Percentiles rank a stretch among this genome's conserved stretches.
These are phyloP conservation scores for Nyctanthes arbortristis DNA, from an alignment of 257 asterid species.

Conservation along the genomic window DNA sequence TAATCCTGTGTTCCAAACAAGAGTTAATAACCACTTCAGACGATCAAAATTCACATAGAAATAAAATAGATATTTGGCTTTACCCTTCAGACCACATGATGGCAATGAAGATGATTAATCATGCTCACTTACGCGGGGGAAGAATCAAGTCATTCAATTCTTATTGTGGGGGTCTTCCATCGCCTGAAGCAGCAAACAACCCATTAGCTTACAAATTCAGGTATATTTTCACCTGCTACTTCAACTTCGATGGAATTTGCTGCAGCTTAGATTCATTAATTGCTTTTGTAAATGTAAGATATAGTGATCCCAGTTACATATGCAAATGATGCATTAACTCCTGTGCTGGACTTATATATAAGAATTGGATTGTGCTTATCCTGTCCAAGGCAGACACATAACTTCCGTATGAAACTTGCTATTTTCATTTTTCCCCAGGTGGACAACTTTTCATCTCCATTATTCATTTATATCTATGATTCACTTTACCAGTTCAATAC, in stretches of 20 bases:
- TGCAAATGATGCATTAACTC: background rate
- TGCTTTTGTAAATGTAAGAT: background rate
- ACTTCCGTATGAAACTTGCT: background rate
- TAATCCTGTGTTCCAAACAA: too few relatives aligned
- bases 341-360: background rate
- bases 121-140: slow-evolving; percentile 80
- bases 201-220: slow-evolving; percentile 95
- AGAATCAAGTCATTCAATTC: slow-evolving; percentile 86
- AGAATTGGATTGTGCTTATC: background rate
- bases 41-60: background rate
- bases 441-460: background rate
- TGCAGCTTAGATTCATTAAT: background rate
- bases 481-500: background rate
- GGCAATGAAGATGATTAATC: slow-evolving; percentile 96
- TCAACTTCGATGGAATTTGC: background rate
- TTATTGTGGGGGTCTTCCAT: slow-evolving; percentile 95
- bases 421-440: background rate
- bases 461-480: background rate
- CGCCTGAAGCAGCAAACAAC: slow-evolving; percentile 94
- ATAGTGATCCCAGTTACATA: background rate
- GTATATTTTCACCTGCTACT: slow-evolving; percentile 34
- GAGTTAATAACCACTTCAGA: background rate
- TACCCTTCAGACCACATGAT: slow-evolving; percentile 80
- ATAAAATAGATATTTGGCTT: background rate
- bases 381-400: background rate